Percentiles rank a stretch among this genome's conserved stretches.
Evolutionary conservation across 2,329 filamentous ascomycete genomes (phyloP).

Genomic region (Talaromyces sp.): DNA sequence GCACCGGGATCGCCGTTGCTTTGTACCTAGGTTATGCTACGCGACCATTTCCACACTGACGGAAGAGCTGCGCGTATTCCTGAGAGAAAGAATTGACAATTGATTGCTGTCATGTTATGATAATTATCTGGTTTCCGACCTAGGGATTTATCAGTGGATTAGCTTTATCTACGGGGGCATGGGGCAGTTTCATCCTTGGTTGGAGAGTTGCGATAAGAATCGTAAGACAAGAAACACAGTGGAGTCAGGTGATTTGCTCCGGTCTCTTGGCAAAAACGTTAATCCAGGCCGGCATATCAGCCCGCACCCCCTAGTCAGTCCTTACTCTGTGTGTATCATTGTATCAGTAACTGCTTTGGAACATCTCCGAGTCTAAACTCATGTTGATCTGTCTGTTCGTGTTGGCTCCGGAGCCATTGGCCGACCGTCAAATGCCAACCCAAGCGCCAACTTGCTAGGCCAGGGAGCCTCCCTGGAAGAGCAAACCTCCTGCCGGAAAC

Average conservation of each 20-base stretch:
- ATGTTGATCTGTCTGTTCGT: not conserved
- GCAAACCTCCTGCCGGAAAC: constrained; percentile 3
- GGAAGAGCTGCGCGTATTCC: not conserved
- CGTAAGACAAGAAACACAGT: not conserved
- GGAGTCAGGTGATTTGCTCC: not conserved
- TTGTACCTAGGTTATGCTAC: not conserved
- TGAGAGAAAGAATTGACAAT: constrained; percentile 2
- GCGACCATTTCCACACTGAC: not conserved
- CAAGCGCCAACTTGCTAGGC: not conserved
- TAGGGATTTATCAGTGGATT: not conserved
- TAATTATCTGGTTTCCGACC: not conserved
- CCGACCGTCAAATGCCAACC: not conserved
- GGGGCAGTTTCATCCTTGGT: not conserved
- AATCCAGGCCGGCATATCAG: not conserved
- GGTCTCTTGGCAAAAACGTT: not conserved
- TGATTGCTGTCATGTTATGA: constrained; percentile 5
- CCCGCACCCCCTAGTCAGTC: too few species aligned
- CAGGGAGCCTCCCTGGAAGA: not conserved
- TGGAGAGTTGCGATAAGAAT: not conserved
- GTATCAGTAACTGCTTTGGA: not conserved
- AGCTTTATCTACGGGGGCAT: constrained; percentile 1
- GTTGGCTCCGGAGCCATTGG: not conserved
- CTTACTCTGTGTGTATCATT: too few species aligned
- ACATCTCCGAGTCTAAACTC: not conserved
- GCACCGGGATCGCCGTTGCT: not conserved